A percentile compares a stretch with the other conserved stretches of the same genome.
Evolutionary conservation across 805 yeast species (phyloP).

Genomic region (Candida glaebosa): DNA sequence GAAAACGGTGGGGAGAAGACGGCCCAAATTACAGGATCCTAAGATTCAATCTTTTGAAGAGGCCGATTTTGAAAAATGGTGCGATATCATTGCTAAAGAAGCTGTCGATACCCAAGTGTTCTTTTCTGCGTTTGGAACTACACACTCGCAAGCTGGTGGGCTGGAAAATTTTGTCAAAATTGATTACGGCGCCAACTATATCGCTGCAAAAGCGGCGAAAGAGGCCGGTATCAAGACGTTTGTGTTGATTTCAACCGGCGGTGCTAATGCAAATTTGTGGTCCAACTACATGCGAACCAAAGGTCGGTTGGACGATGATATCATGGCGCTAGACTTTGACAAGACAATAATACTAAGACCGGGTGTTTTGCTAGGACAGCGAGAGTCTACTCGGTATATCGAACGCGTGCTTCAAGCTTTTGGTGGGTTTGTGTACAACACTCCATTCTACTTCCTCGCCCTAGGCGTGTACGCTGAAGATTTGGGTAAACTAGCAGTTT

Average conservation of each 20-base stretch:
- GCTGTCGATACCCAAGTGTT: slow-evolving; percentile 38
- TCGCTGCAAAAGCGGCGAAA: slow-evolving; percentile 70
- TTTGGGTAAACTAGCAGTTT: slow-evolving; percentile 55
- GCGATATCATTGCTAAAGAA: slow-evolving; percentile 28
- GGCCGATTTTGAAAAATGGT: slow-evolving; percentile 51
- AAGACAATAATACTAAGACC: slow-evolving; percentile 75
- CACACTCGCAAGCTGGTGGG: slow-evolving; percentile 68
- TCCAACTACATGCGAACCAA: slow-evolving; percentile 65
- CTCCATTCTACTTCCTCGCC: slow-evolving; percentile 6
- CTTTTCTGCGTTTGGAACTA: slow-evolving; percentile 74
- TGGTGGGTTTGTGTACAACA: slow-evolving; percentile 18
- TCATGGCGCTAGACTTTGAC: slow-evolving; percentile 61
- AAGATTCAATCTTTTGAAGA: slow-evolving; percentile 42
- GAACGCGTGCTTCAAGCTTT: slow-evolving; percentile 28
- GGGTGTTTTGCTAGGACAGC: slow-evolving; percentile 65
- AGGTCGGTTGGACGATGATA: slow-evolving; percentile 71
- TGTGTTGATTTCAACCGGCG: slow-evolving; percentile 62
- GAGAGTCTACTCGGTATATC: slow-evolving; percentile 43
- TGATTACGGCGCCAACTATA: slow-evolving; percentile 70
- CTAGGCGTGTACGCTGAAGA: slow-evolving; percentile 61
- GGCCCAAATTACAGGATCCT: slow-evolving; percentile 23
- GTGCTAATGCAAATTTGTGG: slow-evolving; percentile 58
- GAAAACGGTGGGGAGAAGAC: slow-evolving; percentile 51
- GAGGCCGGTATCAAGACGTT: slow-evolving; percentile 63
- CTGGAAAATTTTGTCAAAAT: slow-evolving; percentile 65